phyloP scores from a whole-genome alignment of 2,329 filamentous ascomycete species.

The Cercospora sp. region DNA sequence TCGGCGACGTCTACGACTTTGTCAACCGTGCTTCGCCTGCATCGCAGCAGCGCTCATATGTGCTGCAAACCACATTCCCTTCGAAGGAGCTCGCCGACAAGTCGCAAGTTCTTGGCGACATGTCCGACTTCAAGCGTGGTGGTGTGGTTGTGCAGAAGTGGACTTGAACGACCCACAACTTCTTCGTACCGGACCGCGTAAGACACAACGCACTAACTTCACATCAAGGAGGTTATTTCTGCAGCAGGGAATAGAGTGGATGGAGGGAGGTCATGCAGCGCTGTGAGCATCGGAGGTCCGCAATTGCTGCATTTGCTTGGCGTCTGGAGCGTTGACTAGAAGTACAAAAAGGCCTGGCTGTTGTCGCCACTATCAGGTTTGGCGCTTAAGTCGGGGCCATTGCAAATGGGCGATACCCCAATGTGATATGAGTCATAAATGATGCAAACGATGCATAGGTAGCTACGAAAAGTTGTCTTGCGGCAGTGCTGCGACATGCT shows the following conservation, averaged over 20 bases:
- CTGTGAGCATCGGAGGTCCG: neutral
- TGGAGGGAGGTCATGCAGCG: neutral
- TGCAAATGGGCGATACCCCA: conserved; percentile 6
- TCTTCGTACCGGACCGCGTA: neutral
- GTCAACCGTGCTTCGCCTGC: conserved; percentile 64
- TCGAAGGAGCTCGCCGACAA: conserved; percentile 77
- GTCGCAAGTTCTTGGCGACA: conserved; percentile 48
- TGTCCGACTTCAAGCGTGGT: conserved; percentile 53
- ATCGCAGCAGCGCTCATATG: conserved; percentile 62
- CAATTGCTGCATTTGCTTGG: conserved; percentile 8
- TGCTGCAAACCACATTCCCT: conserved; percentile 79
- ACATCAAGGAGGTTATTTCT: neutral
- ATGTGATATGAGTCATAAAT: conserved; percentile 3
- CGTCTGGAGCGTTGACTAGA: conserved; percentile 8
- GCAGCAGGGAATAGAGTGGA: neutral
- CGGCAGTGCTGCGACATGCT: neutral
- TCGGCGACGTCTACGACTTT: conserved; percentile 76
- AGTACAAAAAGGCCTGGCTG: neutral
- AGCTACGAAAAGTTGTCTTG: neutral
- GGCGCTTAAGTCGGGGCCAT: neutral
- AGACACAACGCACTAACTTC: neutral
- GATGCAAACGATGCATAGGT: neutral
- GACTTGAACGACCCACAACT: conserved; percentile 31
- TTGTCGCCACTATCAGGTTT: neutral
- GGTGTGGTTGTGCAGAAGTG: conserved; percentile 59